Evolutionary conservation across 805 yeast genomes (phyloP), one percentile per base, ranked within the genome.

Genomic region (Candida maesae): DNA sequence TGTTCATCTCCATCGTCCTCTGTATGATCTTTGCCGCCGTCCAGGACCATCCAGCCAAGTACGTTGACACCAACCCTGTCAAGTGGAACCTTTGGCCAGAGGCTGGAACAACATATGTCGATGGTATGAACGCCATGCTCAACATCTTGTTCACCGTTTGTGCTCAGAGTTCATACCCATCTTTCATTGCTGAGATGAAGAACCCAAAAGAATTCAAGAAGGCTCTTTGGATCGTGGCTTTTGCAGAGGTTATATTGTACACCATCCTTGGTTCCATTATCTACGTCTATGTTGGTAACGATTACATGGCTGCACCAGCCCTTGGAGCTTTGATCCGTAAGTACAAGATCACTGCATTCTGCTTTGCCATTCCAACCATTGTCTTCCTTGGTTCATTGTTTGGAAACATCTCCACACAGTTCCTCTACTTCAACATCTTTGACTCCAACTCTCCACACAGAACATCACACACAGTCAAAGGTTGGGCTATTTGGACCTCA

Each of bases 111-210:
- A 64, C 72, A 5, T 77, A 65, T 49, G 79, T 74, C 8, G 55
- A 55, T 15, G 79, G 66, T 2, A 75, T 76, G 80, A 59, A 67
- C 25, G 81, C 82, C 0, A 64, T 73, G 44, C 63, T 77, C 52
- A 77, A 77, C 58, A 77, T 77, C 47, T 74, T 74, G 19, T 77
- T 74, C 57, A 76, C 81, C 1, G 76, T 77, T 58, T 81, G 74
- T 20, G 83, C 82, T 7, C 83, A 77, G 55, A 71, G 76, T 56
- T 72, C 78, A 5, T 76, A 76, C 47, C 82, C 81, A 2, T 74
- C 79, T 21, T 77, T 77, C 56, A 76, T 77, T 44, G 63, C 75
- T 13, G 79, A 77, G 50, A 77, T 77, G 83, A 68, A 65, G 46
- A 60, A 65, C 33, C 83, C 82, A 17, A 59, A 60, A 27, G 81